These are phyloP conservation scores for Phascolomyces articulosus DNA, from an alignment of 371 early-diverging fungal species.

Conservation along the genomic window DNA sequence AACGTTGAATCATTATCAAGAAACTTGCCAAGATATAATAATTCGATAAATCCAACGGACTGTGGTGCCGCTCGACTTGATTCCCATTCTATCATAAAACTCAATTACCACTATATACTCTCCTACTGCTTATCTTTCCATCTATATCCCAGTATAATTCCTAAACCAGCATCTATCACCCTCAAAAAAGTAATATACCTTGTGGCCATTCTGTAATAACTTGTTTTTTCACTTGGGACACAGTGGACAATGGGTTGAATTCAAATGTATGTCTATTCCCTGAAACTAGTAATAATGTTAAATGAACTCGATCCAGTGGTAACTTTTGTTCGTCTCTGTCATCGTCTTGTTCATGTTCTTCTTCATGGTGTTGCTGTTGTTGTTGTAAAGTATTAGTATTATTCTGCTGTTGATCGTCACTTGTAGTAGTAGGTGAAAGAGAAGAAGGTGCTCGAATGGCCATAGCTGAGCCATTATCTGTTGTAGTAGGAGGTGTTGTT, in stretches of 20 bases:
- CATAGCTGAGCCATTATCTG: not conserved
- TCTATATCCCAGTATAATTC: not conserved
- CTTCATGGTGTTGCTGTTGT: not conserved
- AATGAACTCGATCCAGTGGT: conserved; percentile 21
- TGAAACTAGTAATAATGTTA: conserved; percentile 34
- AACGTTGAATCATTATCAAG: conserved; percentile 27
- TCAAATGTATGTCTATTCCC: conserved; percentile 29
- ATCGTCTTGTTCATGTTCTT: conserved; percentile 2
- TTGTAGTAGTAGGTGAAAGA: not conserved
- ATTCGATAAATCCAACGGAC: conserved; percentile 21
- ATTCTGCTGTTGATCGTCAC: not conserved
- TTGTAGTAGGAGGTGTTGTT: not conserved
- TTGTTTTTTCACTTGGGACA: conserved; percentile 25
- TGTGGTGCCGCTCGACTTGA: conserved; percentile 18
- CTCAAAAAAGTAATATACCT: conserved; percentile 16
- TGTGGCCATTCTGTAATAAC: conserved; percentile 32
- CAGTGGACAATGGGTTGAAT: conserved; percentile 25
- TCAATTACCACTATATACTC: not conserved
- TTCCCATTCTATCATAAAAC: conserved; percentile 19
- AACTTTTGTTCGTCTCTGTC: conserved; percentile 16
- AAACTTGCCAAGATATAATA: conserved; percentile 37
- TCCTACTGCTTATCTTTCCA: not conserved
- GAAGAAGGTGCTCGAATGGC: conserved; percentile 12
- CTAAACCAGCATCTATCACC: not conserved
- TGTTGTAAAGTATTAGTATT: not conserved